Evolutionary conservation across 805 yeast genomes (phyloP).

Genomic region (Nematodospora valgi): DNA sequence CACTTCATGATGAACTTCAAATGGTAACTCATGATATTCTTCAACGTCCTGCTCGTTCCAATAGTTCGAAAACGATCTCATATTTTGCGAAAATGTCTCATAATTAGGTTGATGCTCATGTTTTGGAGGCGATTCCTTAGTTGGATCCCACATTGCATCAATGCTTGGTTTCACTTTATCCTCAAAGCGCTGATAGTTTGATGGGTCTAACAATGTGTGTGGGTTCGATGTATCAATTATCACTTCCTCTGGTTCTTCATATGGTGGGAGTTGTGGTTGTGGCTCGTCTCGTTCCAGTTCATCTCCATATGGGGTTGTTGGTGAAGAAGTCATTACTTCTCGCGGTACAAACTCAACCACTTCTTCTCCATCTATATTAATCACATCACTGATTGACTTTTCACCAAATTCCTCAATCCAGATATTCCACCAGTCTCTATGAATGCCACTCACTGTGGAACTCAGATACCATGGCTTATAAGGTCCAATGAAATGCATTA

Average conservation of each 20-base stretch:
- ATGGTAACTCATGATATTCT: neutral
- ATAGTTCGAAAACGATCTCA: constrained; percentile 17
- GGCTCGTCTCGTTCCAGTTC: constrained; percentile 1
- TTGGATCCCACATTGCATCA: constrained; percentile 43
- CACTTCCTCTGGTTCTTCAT: neutral
- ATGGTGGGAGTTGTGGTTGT: neutral
- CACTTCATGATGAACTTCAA: constrained; percentile 1
- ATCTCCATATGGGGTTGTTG: constrained; percentile 10
- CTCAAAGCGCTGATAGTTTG: constrained; percentile 23
- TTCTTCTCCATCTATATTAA: constrained; percentile 7
- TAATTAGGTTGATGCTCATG: constrained; percentile 2
- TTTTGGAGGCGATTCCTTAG: constrained; percentile 41
- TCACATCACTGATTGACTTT: constrained; percentile 19
- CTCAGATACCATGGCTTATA: constrained; percentile 51
- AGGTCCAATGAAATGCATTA: constrained; percentile 68
- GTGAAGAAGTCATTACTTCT: neutral
- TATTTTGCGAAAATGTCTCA: constrained; percentile 12
- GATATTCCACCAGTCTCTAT: constrained; percentile 36
- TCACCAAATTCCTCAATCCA: constrained; percentile 32
- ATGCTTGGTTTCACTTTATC: constrained; percentile 10
- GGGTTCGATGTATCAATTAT: constrained; percentile 11
- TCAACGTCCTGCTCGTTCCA: constrained; percentile 25
- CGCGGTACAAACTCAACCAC: neutral
- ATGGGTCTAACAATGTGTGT: constrained; percentile 27
- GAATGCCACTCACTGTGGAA: constrained; percentile 15